Conservation (phyloP, 257 asterid genomes). For the Echites panduratus region DNA sequence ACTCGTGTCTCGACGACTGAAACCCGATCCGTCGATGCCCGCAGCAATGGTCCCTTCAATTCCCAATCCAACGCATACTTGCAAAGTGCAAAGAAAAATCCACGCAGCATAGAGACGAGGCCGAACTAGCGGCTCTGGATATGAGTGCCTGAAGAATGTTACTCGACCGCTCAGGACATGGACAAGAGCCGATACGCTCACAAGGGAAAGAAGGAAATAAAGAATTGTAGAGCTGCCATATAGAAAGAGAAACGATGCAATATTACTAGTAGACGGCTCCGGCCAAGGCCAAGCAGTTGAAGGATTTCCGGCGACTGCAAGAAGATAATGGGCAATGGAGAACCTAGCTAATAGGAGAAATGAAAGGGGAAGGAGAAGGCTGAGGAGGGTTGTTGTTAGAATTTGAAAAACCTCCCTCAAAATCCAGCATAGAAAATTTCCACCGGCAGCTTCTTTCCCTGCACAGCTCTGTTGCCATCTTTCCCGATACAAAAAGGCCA, state of each 20-base stretch:
- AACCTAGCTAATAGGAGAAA: slow-evolving; percentile 68
- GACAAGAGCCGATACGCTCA: slow-evolving; percentile 40
- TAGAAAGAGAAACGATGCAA: slow-evolving; percentile 25
- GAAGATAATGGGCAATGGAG: slow-evolving; percentile 46
- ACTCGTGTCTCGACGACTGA: slow-evolving; percentile 26
- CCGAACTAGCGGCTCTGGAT: slow-evolving; percentile 14
- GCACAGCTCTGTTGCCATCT: not conserved
- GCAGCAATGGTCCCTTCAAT: slow-evolving; percentile 69
- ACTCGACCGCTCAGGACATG: slow-evolving; percentile 30
- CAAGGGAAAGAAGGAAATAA: slow-evolving; percentile 37
- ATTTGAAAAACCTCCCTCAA: slow-evolving; percentile 39
- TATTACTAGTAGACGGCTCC: slow-evolving; percentile 6
- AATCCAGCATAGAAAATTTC: not conserved
- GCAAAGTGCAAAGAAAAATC: slow-evolving; percentile 43
- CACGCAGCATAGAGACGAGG: slow-evolving; percentile 37
- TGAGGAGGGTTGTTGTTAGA: slow-evolving; percentile 47
- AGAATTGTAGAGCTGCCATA: slow-evolving; percentile 34
- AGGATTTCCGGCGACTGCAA: slow-evolving; percentile 29
- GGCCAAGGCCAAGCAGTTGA: not conserved
- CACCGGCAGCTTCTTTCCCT: not conserved
- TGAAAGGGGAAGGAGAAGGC: slow-evolving; percentile 79
- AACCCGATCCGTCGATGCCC: slow-evolving; percentile 46
- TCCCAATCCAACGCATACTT: slow-evolving; percentile 60
- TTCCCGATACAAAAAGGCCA: slow-evolving; percentile 24
- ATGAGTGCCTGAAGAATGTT: not conserved